Evolutionary conservation across 176 grass and related monocot genomes (phyloP).

Genomic region (Elaeis guineensis): DNA sequence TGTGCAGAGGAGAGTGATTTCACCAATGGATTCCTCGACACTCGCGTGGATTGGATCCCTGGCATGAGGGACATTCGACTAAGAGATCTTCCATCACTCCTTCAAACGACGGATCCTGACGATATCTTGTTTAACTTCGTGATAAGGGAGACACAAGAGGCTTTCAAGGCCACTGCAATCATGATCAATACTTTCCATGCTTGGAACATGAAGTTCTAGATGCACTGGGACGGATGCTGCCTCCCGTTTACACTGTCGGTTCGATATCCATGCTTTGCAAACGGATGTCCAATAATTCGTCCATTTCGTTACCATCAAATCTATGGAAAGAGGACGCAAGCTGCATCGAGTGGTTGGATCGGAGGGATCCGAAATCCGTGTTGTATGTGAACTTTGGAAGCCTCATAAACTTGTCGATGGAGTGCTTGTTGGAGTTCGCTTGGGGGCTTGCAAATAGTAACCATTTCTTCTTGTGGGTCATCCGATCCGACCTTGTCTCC

Average conservation of each 20-base stretch:
- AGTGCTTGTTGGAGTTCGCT: too few species aligned
- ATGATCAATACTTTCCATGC: slow-evolving; percentile 39
- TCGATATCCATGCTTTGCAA: too few species aligned
- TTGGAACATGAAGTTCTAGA: slow-evolving; percentile 31
- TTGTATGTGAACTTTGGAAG: too few species aligned
- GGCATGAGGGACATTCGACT: slow-evolving; percentile 38
- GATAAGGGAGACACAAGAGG: slow-evolving; percentile 8
- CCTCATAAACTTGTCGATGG: too few species aligned
- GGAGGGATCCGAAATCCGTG: too few species aligned
- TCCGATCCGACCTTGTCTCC: slow-evolving; percentile 4
- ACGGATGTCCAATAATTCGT: too few species aligned
- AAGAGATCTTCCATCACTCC: slow-evolving; percentile 31
- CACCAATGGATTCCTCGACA: slow-evolving; percentile 28
- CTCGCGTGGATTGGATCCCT: slow-evolving; percentile 26
- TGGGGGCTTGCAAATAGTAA: too few species aligned
- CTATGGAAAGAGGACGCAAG: too few species aligned
- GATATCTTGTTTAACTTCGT: slow-evolving; percentile 14
- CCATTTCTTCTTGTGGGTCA: too few species aligned
- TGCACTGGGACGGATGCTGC: slow-evolving; percentile 3
- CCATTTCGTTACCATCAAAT: too few species aligned
- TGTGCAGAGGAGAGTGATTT: slow-evolving; percentile 19
- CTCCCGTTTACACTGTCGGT: background rate
- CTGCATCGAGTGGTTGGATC: too few species aligned
- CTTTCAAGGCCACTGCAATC: slow-evolving; percentile 16
- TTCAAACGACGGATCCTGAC: slow-evolving; percentile 21